A percentile compares a stretch with the other conserved stretches of the same genome.
Evolutionary conservation across 371 early-diverging fungal species (phyloP).

Genomic region (Rhizopus arrhizus): DNA sequence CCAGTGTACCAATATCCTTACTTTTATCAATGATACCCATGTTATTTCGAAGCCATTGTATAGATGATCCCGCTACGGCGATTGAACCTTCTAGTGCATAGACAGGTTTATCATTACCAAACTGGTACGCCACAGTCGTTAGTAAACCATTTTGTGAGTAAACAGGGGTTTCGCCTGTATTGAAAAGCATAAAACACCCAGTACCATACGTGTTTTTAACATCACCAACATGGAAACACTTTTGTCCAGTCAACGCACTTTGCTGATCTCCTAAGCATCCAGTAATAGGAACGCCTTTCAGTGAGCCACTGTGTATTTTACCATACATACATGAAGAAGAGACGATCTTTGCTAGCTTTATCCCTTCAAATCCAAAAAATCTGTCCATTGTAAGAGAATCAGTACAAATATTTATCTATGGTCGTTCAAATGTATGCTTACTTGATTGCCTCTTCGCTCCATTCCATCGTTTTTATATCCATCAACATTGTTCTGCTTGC

Average conservation of each 20-base stretch:
- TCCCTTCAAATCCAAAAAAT: constrained; percentile 38
- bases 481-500: constrained; percentile 95
- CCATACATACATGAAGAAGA: constrained; percentile 88
- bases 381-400: constrained; percentile 36
- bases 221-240: constrained; percentile 69
- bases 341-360: constrained; percentile 76
- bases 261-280: constrained; percentile 97
- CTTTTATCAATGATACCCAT: constrained; percentile 75
- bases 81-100: constrained; percentile 97
- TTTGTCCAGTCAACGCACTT: constrained; percentile 94
- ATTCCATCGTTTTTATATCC: constrained; percentile 80
- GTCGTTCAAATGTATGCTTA: constrained; percentile 29
- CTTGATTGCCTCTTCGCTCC: constrained; percentile 75
- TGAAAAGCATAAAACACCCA: constrained; percentile 95
- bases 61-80: constrained; percentile 90
- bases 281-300: constrained; percentile 72
- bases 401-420: background rate
- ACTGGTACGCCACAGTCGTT: constrained; percentile 91
- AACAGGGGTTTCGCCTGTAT: constrained; percentile 81
- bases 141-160: constrained; percentile 83
- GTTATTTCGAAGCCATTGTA: constrained; percentile 92
- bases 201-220: constrained; percentile 97
- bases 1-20: constrained; percentile 65
- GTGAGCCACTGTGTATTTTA: constrained; percentile 57
- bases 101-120: constrained; percentile 67